Base-by-base conservation (phyloP, 108 stramenopile genomes). In the Cyclostephanos invisitatus region DNA sequence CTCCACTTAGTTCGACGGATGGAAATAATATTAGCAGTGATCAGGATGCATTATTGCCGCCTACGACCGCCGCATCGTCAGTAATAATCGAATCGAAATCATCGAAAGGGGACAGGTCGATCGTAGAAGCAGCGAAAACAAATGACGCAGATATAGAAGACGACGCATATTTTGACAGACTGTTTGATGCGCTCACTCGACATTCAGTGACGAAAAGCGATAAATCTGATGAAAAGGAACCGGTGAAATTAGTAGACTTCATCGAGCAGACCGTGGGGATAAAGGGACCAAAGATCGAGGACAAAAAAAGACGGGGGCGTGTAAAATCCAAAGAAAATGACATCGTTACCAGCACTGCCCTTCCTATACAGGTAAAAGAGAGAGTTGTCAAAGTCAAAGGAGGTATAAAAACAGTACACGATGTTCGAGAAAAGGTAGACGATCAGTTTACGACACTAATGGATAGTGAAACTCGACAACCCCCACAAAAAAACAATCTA, bases 181-280 rank as follows among this genome's bases (percentile, higher is more conserved):
- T 72, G 18, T 72, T 72, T 62, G 70, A 72, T 24, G 50, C 58
- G 20, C 58, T 40, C 18, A 38, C 61, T 2, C 46, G 53, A 32
- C 47, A 62, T 37, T 37, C 58, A 37, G 36, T 24, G 0, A 24
- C 14, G 22, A 9, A 62, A 44, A 63, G 50, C 29, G 59, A 69
- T 12, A 46, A 64, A 47, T 40, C 14, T 2, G 27, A 60, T 61
- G 58, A 61, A 70, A 49, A 63, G 22, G 58, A 63, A 9, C n/a
- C 25, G 27, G 44, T 66, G 37, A 78, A 60, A 67, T 49, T 78
- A 46, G 77, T 78, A 20, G 77, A 78, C 66, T 78, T 78, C 25
- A 78, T 78, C 20, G 77, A 78, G 36, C 70, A 72, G 67, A 72
- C 42, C 47, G 59, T 78, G 7, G 77, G 77, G 18, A 72, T 78